These are phyloP conservation scores for Canavalia gladiata DNA, from an alignment of 306 rosid genomes.

Conservation along the genomic window DNA sequence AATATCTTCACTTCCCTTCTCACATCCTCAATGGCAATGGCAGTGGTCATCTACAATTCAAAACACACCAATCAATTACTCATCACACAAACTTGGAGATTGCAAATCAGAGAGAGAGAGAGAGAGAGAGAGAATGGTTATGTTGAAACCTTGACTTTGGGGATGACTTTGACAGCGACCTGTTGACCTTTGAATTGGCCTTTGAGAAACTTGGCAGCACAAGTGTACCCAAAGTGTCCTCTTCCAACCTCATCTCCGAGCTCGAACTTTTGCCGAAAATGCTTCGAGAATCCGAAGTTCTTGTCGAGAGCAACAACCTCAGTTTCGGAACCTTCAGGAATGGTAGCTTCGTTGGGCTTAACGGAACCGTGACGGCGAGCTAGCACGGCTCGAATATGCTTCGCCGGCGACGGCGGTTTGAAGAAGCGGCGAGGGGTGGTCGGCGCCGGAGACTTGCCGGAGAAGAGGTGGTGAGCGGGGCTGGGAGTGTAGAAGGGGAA, in stretches of 20 bases:
- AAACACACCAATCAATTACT: constrained; percentile 37
- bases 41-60: constrained; percentile 85
- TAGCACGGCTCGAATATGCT: constrained; percentile 76
- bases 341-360: constrained; percentile 79
- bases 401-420: constrained; percentile 93
- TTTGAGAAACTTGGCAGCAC: constrained; percentile 74
- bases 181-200: constrained; percentile 76
- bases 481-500: constrained; percentile 84
- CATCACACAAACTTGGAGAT: not conserved
- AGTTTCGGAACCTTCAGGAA: constrained; percentile 73
- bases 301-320: constrained; percentile 71
- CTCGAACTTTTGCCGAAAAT: constrained; percentile 76
- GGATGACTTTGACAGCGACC: constrained; percentile 93
- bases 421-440: constrained; percentile 78
- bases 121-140: not conserved
- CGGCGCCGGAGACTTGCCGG: constrained; percentile 84
- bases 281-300: constrained; percentile 90
- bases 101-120: not conserved
- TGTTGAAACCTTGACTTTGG: constrained; percentile 72
- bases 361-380: constrained; percentile 84
- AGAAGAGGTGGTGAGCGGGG: constrained; percentile 76
- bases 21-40: constrained; percentile 95
- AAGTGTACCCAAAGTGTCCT: constrained; percentile 93
- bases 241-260: constrained; percentile 89
- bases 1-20: constrained; percentile 95